Percentiles rank a stretch among this genome's conserved stretches.
Conservation (phyloP, 176 grass and related monocot genomes). For the Neostapfia colusana region DNA sequence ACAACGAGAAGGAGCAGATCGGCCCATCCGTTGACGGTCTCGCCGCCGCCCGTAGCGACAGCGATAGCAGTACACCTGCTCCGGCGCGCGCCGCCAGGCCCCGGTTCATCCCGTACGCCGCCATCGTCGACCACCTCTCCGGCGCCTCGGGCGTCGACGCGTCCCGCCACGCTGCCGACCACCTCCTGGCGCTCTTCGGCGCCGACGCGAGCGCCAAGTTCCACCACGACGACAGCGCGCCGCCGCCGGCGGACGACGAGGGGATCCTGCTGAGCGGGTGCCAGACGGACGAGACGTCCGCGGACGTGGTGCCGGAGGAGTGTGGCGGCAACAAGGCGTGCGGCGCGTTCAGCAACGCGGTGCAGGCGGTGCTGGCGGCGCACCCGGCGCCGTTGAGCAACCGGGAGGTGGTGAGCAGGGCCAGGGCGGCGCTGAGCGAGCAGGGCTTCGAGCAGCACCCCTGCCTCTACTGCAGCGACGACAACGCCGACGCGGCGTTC, state of each 20-base stretch:
- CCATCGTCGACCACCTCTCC: constrained; percentile 50
- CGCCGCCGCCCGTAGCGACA: not conserved
- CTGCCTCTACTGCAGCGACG: constrained; percentile 72
- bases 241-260: constrained; percentile 9
- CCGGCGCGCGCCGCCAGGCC: not conserved
- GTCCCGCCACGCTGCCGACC: constrained; percentile 57
- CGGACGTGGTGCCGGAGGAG: constrained; percentile 48
- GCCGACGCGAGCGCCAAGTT: constrained; percentile 64
- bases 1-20: constrained; percentile 89
- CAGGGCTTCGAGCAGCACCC: constrained; percentile 59
- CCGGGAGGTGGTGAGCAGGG: constrained; percentile 49
- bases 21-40: constrained; percentile 43
- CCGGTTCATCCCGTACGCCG: constrained; percentile 50
- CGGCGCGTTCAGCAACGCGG: constrained; percentile 63
- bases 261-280: constrained; percentile 84
- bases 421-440: constrained; percentile 38
- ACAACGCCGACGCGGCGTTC: constrained; percentile 53
- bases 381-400: constrained; percentile 56
- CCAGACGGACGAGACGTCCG: constrained; percentile 67
- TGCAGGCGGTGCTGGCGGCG: constrained; percentile 50
- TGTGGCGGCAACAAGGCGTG: constrained; percentile 60
- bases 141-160: constrained; percentile 44
- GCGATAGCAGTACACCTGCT: too few relatives aligned
- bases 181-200: constrained; percentile 65
- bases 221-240: not conserved